A percentile compares a stretch with the other conserved stretches of the same genome.
These are phyloP conservation scores for Pseudopyrenochaeta lycopersici DNA, from an alignment of 2,329 filamentous ascomycete species.

Conservation along the genomic window DNA sequence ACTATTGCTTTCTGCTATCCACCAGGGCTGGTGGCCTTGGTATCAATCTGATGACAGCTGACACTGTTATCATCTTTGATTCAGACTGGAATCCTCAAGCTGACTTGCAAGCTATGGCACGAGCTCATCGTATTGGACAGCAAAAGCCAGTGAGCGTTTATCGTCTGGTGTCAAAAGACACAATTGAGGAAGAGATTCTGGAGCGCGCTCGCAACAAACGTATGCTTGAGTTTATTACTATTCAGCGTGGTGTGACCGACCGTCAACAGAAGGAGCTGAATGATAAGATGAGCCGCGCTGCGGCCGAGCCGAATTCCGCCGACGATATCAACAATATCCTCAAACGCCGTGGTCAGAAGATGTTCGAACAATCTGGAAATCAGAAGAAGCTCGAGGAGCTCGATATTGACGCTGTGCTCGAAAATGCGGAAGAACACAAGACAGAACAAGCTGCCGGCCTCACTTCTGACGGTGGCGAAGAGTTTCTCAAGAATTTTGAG, in stretches of 20 bases:
- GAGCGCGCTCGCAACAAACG: conserved; percentile 97
- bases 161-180: conserved; percentile 95
- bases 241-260: conserved; percentile 95
- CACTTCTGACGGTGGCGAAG: conserved; percentile 94
- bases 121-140: conserved; percentile 96
- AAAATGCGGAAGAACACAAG: conserved; percentile 96
- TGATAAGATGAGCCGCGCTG: conserved; percentile 72
- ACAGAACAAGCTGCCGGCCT: conserved; percentile 95
- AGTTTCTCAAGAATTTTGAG: conserved; percentile 88
- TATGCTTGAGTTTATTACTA: conserved; percentile 95
- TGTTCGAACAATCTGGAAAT: conserved; percentile 98
- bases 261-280: conserved; percentile 83
- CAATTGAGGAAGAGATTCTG: conserved; percentile 96
- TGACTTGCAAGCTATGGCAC: conserved; percentile 97
- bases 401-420: conserved; percentile 95
- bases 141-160: conserved; percentile 97
- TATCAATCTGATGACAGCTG: conserved; percentile 98
- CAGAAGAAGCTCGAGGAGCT: conserved; percentile 96
- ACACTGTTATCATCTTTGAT: conserved; percentile 97
- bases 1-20: conserved; percentile 95
- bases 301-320: conserved; percentile 83
- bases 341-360: conserved; percentile 97
- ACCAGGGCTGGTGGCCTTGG: conserved; percentile 96
- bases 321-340: conserved; percentile 97
- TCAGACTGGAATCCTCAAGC: conserved; percentile 99